Evolutionary conservation across 331 rosid genomes (phyloP), one percentile per base, ranked within the genome.

Genomic region (Rosa hybrid): DNA sequence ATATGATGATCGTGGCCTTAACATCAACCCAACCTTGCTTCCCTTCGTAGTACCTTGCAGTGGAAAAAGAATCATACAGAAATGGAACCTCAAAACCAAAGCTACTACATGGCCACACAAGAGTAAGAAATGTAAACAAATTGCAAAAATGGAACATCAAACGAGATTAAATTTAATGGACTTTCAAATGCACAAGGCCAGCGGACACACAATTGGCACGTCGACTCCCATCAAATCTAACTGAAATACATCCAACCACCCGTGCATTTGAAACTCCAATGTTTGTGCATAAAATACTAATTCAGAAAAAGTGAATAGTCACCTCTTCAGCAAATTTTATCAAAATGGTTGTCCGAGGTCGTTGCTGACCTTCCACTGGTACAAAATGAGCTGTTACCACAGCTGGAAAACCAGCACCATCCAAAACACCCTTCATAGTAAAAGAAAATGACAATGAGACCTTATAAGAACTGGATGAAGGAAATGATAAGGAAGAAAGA

Each of bases 381-480:
- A 95, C 99, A 84, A 95, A 95, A 83, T 95, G 99, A 64, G 99
- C 99, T 16, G 99, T 95, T 38, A 95, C 99, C 83, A 95, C 97
- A 82, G 99, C 99, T 5, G 99, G 99, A 86, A 95, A 93, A 54
- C 99, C 98, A 68, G 97, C 94, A 73, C 98, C 74, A 44, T 95
- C 99, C 94, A 90, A 83, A 78, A 95, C 97, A 64, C 97, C 98
- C 99, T 94, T 80, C 80, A 86, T 71, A 59, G 83, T 71, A 76
- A 83, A 83, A 85, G 20, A 77, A 23, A 71, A 79, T 75, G 18
- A 71, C 65, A 74, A 45, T 73, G 51, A 78, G 83, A 63, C 17
- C 77, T 84, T 71, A 77, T 62, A 60, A 72, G 51, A 82, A 73
- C 78, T 64, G 75, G 82, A 71, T 49, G 48, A 12, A 71, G 60